Conservation (phyloP, 371 early-diverging fungal species). For the Mortierella sp. region DNA sequence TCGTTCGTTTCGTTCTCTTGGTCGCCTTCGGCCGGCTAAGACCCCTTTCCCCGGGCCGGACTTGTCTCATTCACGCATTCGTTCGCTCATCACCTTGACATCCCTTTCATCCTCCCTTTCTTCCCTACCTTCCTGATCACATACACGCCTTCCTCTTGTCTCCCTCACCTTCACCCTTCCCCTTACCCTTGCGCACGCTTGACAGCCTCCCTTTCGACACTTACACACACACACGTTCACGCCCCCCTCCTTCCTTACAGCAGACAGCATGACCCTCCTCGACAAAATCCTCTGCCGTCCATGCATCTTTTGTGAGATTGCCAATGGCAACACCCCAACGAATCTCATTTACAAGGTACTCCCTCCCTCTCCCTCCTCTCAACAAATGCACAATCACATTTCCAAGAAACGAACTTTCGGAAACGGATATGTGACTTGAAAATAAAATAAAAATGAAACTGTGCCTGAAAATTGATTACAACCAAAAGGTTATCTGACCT, state of each 20-base stretch:
- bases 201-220: neutral
- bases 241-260: neutral
- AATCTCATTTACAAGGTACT: constrained; percentile 51
- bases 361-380: neutral
- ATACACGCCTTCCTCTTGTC: no score
- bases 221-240: no score
- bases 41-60: neutral
- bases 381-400: neutral
- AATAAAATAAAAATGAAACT: no score
- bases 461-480: no score
- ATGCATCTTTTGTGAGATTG: constrained; percentile 53
- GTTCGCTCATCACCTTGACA: neutral
- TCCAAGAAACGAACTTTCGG: neutral
- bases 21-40: no score
- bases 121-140: neutral
- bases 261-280: constrained; percentile 29
- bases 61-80: neutral
- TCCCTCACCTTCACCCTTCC: no score
- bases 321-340: constrained; percentile 24
- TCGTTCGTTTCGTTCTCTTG: neutral
- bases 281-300: constrained; percentile 48
- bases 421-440: neutral
- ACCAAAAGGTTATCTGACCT: neutral
- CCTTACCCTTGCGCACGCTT: neutral
- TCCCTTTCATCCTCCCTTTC: neutral